Conservation (phyloP, 306 rosid species). For the Dalbergia oliveri region DNA sequence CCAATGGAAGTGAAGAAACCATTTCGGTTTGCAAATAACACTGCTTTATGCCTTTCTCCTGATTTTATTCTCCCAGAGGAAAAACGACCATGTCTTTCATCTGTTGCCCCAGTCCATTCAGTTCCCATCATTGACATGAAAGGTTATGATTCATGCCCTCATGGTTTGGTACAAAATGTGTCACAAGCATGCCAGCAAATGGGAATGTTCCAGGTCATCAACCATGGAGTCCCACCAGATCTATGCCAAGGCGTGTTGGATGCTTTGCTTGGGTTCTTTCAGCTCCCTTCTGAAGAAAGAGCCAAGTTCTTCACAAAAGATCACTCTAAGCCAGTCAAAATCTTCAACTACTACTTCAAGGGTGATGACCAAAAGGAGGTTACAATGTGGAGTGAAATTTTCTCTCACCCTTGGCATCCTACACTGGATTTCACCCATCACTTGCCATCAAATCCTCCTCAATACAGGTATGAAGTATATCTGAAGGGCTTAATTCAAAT, state of each 20-base stretch:
- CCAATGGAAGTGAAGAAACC: conserved; percentile 38
- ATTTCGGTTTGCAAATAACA: conserved; percentile 44
- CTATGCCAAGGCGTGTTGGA: conserved; percentile 41
- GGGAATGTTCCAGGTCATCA: conserved; percentile 55
- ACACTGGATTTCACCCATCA: conserved; percentile 30
- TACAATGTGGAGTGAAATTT: conserved; percentile 59
- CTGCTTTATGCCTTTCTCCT: conserved; percentile 37
- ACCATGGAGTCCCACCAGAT: conserved; percentile 55
- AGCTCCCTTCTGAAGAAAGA: conserved; percentile 49
- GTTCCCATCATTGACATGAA: conserved; percentile 56
- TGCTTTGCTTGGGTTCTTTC: conserved; percentile 48
- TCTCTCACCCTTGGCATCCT: conserved; percentile 56
- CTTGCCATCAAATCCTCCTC: conserved; percentile 55
- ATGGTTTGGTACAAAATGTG: conserved; percentile 37
- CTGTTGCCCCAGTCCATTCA: conserved; percentile 32
- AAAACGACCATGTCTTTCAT: conserved; percentile 51
- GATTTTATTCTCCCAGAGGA: conserved; percentile 53
- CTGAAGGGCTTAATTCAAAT: background rate
- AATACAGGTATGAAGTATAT: conserved; percentile 32
- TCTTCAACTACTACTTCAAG: conserved; percentile 47
- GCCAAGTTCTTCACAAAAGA: conserved; percentile 46
- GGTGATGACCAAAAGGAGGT: conserved; percentile 34
- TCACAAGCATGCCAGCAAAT: conserved; percentile 49
- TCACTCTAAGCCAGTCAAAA: conserved; percentile 36
- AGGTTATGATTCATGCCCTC: background rate